Conservation (phyloP, 345 rosid species). For the Brassica carinata region DNA sequence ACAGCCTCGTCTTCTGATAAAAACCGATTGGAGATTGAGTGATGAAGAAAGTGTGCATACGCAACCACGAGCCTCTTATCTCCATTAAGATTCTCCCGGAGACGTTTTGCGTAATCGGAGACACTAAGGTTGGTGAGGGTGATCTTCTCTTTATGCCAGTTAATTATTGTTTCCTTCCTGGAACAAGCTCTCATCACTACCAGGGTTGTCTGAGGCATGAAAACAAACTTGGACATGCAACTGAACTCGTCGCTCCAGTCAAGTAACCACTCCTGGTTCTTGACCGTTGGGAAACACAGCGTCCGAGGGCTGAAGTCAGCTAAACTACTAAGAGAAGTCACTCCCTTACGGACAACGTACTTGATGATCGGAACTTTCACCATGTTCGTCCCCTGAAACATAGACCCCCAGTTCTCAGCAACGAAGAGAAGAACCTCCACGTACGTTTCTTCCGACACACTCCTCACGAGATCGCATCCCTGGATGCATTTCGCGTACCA, state of each 20-base stretch:
- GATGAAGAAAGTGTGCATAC: slow-evolving; percentile 60
- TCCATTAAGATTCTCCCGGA: slow-evolving; percentile 26
- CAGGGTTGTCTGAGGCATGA: slow-evolving; percentile 50
- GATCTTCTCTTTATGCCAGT: slow-evolving; percentile 49
- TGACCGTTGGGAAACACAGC: slow-evolving; percentile 30
- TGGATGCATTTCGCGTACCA: slow-evolving; percentile 72
- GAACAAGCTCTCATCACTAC: slow-evolving; percentile 34
- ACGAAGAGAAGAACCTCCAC: slow-evolving; percentile 52
- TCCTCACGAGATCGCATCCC: slow-evolving; percentile 52
- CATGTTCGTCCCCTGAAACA: slow-evolving; percentile 44
- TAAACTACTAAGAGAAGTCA: slow-evolving; percentile 45
- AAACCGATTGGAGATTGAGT: slow-evolving; percentile 30
- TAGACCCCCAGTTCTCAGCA: slow-evolving; percentile 55
- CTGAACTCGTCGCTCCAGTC: slow-evolving; percentile 60
- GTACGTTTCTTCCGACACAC: slow-evolving; percentile 56
- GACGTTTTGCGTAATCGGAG: slow-evolving; percentile 40
- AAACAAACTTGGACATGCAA: slow-evolving; percentile 38
- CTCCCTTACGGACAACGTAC: slow-evolving; percentile 46
- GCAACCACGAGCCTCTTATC: slow-evolving; percentile 48
- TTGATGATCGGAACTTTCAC: slow-evolving; percentile 52
- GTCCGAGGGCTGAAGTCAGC: neutral
- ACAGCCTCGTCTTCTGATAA: slow-evolving; percentile 35
- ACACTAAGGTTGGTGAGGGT: slow-evolving; percentile 23
- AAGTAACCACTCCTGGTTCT: slow-evolving; percentile 50
- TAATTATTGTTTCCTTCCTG: slow-evolving; percentile 23